Conservation (phyloP, 1,284 basidiomycete species). For the Malassezia caprae region DNA sequence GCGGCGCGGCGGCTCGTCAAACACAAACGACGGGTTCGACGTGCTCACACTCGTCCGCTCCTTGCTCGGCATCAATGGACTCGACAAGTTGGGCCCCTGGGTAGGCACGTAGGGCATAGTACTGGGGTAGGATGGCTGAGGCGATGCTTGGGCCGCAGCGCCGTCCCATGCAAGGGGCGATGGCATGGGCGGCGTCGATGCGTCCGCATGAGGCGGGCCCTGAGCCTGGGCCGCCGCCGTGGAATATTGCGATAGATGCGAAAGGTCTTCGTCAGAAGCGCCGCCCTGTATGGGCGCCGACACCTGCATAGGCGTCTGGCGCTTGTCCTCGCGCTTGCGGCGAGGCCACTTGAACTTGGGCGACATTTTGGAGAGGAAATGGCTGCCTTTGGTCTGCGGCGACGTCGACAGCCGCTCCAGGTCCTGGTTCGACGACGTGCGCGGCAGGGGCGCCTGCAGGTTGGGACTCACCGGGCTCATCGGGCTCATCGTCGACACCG, state of each 20-base stretch:
- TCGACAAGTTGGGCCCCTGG: background rate
- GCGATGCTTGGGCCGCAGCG: background rate
- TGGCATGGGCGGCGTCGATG: background rate
- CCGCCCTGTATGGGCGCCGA: slow-evolving; percentile 3
- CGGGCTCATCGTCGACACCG: slow-evolving; percentile 13
- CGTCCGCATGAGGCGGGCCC: background rate
- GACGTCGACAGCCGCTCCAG: background rate
- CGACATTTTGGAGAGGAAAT: slow-evolving; percentile 16
- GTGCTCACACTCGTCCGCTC: background rate
- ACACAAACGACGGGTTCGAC: background rate
- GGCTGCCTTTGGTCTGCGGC: background rate
- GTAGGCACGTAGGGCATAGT: background rate
- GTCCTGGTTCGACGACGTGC: background rate
- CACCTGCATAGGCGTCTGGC: background rate
- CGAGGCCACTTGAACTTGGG: slow-evolving; percentile 17
- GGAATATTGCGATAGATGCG: background rate
- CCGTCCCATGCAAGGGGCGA: background rate
- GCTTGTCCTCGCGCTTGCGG: slow-evolving; percentile 10
- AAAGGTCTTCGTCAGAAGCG: background rate
- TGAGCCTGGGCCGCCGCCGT: background rate
- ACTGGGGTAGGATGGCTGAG: background rate
- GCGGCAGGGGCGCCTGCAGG: background rate
- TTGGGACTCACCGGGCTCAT: slow-evolving; percentile 6
- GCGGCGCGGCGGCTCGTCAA: background rate
- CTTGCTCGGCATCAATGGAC: background rate